Percentiles rank a stretch among this genome's conserved stretches.
These are phyloP conservation scores for Baorangia bicolor DNA, from an alignment of 768 basidiomycete species.

Conservation along the genomic window DNA sequence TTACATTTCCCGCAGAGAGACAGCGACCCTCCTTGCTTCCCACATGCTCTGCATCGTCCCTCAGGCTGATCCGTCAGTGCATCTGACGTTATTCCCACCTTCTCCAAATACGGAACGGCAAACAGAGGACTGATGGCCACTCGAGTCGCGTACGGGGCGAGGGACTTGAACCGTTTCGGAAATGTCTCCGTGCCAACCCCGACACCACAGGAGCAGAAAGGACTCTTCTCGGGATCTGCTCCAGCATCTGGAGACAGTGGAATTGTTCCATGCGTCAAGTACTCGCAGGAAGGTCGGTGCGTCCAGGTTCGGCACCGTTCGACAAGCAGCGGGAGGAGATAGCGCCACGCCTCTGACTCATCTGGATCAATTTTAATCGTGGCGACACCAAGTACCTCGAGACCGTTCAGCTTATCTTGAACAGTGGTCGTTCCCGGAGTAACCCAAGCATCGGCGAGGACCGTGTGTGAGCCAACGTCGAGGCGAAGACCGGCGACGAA, in stretches of 20 bases:
- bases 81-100: constrained; percentile 20
- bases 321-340: constrained; percentile 47
- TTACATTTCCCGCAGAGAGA: constrained; percentile 39
- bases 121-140: constrained; percentile 55
- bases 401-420: neutral
- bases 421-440: constrained; percentile 34
- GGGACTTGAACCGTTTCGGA: constrained; percentile 34
- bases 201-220: constrained; percentile 54
- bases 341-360: constrained; percentile 43
- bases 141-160: constrained; percentile 47
- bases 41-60: constrained; percentile 21
- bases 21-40: constrained; percentile 24
- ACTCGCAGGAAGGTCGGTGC: constrained; percentile 49
- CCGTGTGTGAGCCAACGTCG: constrained; percentile 48
- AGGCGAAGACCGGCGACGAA: constrained; percentile 47
- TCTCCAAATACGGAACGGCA: constrained; percentile 48
- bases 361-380: constrained; percentile 14
- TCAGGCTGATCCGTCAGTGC: neutral
- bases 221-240: constrained; percentile 34
- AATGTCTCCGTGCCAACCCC: constrained; percentile 47
- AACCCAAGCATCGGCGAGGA: constrained; percentile 51
- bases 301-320: constrained; percentile 57
- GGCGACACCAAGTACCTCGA: constrained; percentile 14
- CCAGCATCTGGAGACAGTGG: constrained; percentile 37
- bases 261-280: constrained; percentile 32